Conservation (phyloP, 75 land plant genomes). For the Adiantum capillusveneris region DNA sequence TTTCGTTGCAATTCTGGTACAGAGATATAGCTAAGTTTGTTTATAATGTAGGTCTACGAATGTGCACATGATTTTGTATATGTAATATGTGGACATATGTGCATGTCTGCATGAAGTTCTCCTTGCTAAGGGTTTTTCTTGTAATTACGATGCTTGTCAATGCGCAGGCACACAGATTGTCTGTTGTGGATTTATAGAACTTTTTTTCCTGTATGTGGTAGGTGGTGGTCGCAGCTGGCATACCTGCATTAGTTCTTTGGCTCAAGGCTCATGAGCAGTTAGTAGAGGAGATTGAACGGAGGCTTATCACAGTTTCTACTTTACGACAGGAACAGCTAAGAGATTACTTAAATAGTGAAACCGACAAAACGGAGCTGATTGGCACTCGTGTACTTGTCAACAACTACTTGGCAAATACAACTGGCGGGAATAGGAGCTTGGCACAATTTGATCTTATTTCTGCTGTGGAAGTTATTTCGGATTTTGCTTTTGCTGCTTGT, state of each 20-base stretch:
- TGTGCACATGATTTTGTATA: too few species aligned
- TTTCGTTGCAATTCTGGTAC: not conserved
- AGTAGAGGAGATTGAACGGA: not conserved
- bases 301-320: not conserved
- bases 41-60: not conserved
- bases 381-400: not conserved
- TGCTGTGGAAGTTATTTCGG: not conserved
- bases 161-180: too few species aligned
- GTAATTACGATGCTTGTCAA: not conserved
- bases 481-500: not conserved
- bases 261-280: not conserved
- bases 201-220: not conserved
- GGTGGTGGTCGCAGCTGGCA: constrained; percentile 1
- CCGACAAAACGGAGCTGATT: not conserved
- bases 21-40: not conserved
- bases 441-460: not conserved
- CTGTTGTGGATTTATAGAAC: too few species aligned
- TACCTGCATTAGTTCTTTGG: not conserved
- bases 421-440: not conserved
- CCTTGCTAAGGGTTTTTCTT: not conserved
- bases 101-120: too few species aligned
- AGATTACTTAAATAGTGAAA: not conserved
- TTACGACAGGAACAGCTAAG: not conserved
- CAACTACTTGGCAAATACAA: not conserved
- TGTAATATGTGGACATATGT: too few species aligned